phyloP scores from a whole-genome alignment of 495 filamentous ascomycete species.

The Aspergillus kassunensis region DNA sequence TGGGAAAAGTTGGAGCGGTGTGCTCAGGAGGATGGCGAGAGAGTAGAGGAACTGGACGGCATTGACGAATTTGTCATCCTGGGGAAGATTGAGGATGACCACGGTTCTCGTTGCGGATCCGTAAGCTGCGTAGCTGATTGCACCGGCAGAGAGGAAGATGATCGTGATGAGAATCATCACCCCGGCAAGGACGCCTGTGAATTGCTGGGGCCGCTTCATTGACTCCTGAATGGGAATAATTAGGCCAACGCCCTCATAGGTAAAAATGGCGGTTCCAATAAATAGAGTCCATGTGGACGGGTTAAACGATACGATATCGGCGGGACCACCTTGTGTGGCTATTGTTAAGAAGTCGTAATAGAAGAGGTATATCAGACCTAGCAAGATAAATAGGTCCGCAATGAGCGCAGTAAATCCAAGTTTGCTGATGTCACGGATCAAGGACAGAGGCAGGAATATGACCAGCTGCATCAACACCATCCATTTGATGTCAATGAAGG shows the following conservation, averaged over 20 bases:
- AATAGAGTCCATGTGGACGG: slow-evolving; percentile 87
- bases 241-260: slow-evolving; percentile 95
- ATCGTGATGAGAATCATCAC: slow-evolving; percentile 94
- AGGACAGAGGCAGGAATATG: slow-evolving; percentile 86
- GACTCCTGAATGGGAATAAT: slow-evolving; percentile 98
- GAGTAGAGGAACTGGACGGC: slow-evolving; percentile 94
- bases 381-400: slow-evolving; percentile 88
- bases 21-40: slow-evolving; percentile 87
- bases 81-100: slow-evolving; percentile 90
- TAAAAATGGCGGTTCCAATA: slow-evolving; percentile 98
- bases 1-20: slow-evolving; percentile 89
- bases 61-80: slow-evolving; percentile 95
- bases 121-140: slow-evolving; percentile 92
- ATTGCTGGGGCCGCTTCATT: slow-evolving; percentile 84
- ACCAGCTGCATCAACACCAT: slow-evolving; percentile 91
- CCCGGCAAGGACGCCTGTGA: slow-evolving; percentile 75
- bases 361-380: slow-evolving; percentile 89
- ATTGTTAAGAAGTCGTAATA: slow-evolving; percentile 94
- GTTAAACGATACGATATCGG: slow-evolving; percentile 87
- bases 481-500: slow-evolving; percentile 75
- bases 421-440: slow-evolving; percentile 94
- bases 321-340: slow-evolving; percentile 64
- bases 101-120: slow-evolving; percentile 94
- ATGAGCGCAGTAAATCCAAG: slow-evolving; percentile 85
- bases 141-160: slow-evolving; percentile 87